Evolutionary conservation across 2,329 filamentous ascomycete species (phyloP).

Genomic region (Verticillium alfalfae): DNA sequence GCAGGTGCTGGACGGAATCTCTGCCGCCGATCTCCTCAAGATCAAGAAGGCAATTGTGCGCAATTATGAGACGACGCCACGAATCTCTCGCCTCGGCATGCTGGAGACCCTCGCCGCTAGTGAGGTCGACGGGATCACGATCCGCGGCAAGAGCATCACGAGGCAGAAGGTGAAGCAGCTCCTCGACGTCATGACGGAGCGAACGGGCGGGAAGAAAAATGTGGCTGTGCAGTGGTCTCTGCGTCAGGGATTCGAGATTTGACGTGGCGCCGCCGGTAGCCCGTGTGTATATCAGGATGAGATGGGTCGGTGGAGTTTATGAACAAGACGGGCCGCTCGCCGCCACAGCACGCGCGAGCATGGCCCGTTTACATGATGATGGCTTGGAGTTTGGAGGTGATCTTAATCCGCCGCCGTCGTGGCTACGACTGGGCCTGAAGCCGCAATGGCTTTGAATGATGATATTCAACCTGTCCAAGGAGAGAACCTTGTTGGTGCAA

Average conservation of each 20-base stretch:
- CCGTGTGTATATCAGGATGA: background rate
- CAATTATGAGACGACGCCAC: conserved; percentile 20
- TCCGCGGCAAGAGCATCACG: conserved; percentile 9
- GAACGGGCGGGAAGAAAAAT: background rate
- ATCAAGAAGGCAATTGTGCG: conserved; percentile 34
- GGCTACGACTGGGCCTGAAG: background rate
- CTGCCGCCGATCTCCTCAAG: conserved; percentile 25
- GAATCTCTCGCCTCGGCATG: conserved; percentile 10
- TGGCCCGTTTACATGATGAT: background rate
- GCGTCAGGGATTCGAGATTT: background rate
- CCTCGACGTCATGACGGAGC: conserved; percentile 3
- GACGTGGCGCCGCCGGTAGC: background rate
- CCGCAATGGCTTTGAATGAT: background rate
- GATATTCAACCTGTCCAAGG: background rate
- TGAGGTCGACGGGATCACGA: conserved; percentile 9
- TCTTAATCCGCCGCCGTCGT: background rate
- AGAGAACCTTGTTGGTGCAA: too few species aligned
- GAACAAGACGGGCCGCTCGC: background rate
- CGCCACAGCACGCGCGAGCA: background rate
- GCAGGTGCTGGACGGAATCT: conserved; percentile 9
- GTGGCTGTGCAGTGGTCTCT: background rate
- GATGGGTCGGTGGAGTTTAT: background rate
- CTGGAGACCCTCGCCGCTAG: conserved; percentile 8
- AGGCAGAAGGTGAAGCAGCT: conserved; percentile 10
- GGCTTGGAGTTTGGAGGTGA: background rate